These are phyloP conservation scores for Pinguiococcus pyrenoidosus DNA, from an alignment of 108 stramenopile species.

Conservation along the genomic window DNA sequence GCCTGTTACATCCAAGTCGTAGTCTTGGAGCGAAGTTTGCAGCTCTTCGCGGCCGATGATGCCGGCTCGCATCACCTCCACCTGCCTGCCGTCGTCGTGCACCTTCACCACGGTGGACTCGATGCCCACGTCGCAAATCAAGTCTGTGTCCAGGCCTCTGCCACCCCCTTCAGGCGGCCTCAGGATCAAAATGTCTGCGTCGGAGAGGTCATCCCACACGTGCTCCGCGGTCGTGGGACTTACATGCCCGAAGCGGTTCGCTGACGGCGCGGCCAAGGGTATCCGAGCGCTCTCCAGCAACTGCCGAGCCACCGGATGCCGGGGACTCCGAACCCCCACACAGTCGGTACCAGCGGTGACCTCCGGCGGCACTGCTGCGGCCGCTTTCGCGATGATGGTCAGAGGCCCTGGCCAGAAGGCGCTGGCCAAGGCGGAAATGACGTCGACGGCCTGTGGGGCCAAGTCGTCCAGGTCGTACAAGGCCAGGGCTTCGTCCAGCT, in stretches of 20 bases:
- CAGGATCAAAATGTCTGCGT: constrained; percentile 52
- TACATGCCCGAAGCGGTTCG: constrained; percentile 92
- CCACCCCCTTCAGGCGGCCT: constrained; percentile 10
- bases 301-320: constrained; percentile 58
- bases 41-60: neutral
- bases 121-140: constrained; percentile 28
- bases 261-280: constrained; percentile 85
- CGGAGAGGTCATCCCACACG: constrained; percentile 75
- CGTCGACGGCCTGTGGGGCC: neutral
- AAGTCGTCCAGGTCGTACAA: constrained; percentile 31
- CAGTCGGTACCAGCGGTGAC: constrained; percentile 55
- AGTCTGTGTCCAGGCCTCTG: neutral
- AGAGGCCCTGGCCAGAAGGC: constrained; percentile 87
- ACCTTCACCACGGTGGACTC: constrained; percentile 35
- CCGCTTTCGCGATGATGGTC: constrained; percentile 67
- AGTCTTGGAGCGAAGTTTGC: neutral
- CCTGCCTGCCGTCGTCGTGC: neutral
- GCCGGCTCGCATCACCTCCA: constrained; percentile 3
- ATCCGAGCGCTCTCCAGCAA: constrained; percentile 54
- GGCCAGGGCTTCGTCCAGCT: constrained; percentile 41
- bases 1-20: neutral
- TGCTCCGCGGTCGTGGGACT: constrained; percentile 71
- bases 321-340: constrained; percentile 76
- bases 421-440: constrained; percentile 28
- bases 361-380: constrained; percentile 32